Percentiles rank a stretch among this genome's conserved stretches.
Conservation (phyloP, 768 basidiomycete genomes). For the Lanmaoa pseudosensibilis region DNA sequence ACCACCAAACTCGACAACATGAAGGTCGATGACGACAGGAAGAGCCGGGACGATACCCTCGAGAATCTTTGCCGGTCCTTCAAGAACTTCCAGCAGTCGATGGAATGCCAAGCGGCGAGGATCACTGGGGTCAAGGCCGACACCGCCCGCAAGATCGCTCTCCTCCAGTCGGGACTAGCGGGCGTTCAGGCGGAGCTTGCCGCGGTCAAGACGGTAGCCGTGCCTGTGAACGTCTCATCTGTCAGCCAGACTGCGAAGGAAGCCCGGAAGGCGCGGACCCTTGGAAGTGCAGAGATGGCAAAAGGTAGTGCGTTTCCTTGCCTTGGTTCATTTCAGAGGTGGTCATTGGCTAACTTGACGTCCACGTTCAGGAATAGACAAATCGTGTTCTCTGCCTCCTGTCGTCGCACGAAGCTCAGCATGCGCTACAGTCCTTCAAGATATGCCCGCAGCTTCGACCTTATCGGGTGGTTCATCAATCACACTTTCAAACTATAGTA, state of each 20-base stretch:
- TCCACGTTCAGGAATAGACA: not conserved
- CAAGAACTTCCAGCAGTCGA: not conserved
- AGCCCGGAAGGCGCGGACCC: not conserved
- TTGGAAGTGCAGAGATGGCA: not conserved
- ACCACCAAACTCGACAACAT: not conserved
- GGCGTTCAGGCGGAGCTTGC: slow-evolving; percentile 9
- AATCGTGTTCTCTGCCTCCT: not conserved
- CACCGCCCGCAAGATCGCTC: slow-evolving; percentile 13
- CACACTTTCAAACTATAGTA: slow-evolving; percentile 2
- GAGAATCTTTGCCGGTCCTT: slow-evolving; percentile 5
- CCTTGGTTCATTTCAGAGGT: not conserved
- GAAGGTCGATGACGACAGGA: slow-evolving; percentile 7
- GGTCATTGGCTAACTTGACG: slow-evolving; percentile 1
- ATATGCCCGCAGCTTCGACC: not conserved
- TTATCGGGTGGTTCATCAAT: not conserved
- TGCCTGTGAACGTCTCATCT: not conserved
- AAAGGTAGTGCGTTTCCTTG: slow-evolving; percentile 5
- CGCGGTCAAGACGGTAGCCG: slow-evolving; percentile 1
- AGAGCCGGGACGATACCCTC: slow-evolving; percentile 2
- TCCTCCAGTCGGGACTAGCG: slow-evolving; percentile 18
- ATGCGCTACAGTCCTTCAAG: not conserved
- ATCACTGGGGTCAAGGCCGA: slow-evolving; percentile 17
- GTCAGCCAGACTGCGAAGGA: slow-evolving; percentile 9
- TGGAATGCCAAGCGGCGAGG: slow-evolving; percentile 18
- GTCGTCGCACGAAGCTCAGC: not conserved